These are phyloP conservation scores for Mesembryanthemum crystallinum DNA, from an alignment of 148 eudicot genomes.

Conservation along the genomic window DNA sequence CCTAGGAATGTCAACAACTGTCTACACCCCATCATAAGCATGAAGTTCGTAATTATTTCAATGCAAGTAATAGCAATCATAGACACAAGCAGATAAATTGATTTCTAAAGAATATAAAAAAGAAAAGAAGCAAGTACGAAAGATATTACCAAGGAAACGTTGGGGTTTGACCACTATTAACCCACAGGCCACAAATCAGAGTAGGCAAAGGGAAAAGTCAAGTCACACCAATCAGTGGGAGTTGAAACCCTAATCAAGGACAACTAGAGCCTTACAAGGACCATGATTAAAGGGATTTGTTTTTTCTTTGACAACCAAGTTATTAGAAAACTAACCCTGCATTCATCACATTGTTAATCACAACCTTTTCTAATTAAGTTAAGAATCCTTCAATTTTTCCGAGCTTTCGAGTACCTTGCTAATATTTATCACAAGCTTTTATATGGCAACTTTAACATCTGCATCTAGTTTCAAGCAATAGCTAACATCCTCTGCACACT, in stretches of 20 bases:
- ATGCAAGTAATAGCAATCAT: background rate
- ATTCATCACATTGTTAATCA: background rate
- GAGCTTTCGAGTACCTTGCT: background rate
- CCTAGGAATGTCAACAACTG: slow-evolving; percentile 32
- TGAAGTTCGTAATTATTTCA: slow-evolving; percentile 13
- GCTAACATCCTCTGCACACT: background rate
- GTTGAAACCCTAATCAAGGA: background rate
- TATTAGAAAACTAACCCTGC: background rate
- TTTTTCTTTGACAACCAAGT: background rate
- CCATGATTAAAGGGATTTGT: background rate
- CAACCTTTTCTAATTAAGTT: background rate
- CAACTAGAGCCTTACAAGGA: background rate
- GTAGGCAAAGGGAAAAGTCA: background rate
- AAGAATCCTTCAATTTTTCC: background rate
- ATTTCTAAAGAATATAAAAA: background rate
- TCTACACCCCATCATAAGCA: slow-evolving; percentile 42
- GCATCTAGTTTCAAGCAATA: no score
- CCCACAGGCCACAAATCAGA: background rate
- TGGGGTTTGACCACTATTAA: background rate
- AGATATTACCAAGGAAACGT: background rate
- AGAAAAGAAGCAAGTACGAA: background rate
- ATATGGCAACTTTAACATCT: background rate
- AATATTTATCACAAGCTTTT: background rate
- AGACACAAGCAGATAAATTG: background rate
- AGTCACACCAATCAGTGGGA: background rate